Evolutionary conservation across 257 asterid species (phyloP).

Genomic region (Solanum pimpinellifolium): DNA sequence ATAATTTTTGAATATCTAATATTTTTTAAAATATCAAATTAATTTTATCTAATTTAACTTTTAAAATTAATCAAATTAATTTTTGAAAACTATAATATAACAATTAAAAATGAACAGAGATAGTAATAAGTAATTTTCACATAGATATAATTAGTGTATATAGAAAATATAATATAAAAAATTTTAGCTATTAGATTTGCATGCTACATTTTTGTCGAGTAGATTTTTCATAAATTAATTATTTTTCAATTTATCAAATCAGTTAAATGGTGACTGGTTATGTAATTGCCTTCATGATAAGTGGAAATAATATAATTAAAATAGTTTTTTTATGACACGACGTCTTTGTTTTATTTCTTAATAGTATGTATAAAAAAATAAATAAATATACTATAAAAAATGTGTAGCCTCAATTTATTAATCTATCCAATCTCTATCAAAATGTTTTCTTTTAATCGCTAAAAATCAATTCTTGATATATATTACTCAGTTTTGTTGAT

Average conservation of each 20-base stretch:
- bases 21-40: no score
- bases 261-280: not conserved
- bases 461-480: not conserved
- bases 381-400: no score
- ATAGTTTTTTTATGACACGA: not conserved
- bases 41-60: no score
- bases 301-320: not conserved
- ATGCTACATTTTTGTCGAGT: not conserved
- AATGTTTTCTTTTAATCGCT: not conserved
- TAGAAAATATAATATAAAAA: not conserved
- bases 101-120: no score
- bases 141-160: no score
- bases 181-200: not conserved
- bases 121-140: not conserved
- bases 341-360: not conserved
- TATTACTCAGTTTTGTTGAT: not conserved
- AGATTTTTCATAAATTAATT: no score
- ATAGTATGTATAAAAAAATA: not conserved
- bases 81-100: no score
- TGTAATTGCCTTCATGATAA: not conserved
- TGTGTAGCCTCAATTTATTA: not conserved
- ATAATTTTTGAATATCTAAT: no score
- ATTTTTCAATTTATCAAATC: not conserved
- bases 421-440: not conserved
- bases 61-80: no score